Conservation (phyloP, 805 yeast species). For the Nakazawaea ernobii region DNA sequence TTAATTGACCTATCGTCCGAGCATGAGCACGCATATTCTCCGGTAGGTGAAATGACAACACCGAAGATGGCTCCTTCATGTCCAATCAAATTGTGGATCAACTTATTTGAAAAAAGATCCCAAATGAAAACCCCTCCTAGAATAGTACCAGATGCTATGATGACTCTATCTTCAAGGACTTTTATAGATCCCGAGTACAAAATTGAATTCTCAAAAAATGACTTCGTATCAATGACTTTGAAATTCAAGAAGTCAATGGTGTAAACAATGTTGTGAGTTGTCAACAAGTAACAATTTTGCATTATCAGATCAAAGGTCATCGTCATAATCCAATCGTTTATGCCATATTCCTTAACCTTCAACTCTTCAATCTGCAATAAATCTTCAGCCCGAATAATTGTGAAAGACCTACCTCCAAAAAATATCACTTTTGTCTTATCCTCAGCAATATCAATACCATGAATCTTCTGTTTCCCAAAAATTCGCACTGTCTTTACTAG, state of each 20-base stretch:
- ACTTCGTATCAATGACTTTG: constrained; percentile 24
- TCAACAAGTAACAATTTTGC: constrained; percentile 45
- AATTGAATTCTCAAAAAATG: constrained; percentile 70
- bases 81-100: constrained; percentile 53
- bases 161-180: constrained; percentile 36
- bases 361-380: constrained; percentile 18
- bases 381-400: constrained; percentile 31
- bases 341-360: constrained; percentile 36
- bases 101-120: constrained; percentile 41
- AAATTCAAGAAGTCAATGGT: constrained; percentile 24
- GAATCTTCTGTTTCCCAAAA: constrained; percentile 74
- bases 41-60: constrained; percentile 55
- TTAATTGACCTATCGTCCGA: constrained; percentile 92
- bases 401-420: constrained; percentile 72
- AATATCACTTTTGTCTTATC: constrained; percentile 31
- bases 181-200: constrained; percentile 81
- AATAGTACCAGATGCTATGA: constrained; percentile 88
- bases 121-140: constrained; percentile 83
- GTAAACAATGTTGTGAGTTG: constrained; percentile 73
- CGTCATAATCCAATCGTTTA: constrained; percentile 78
- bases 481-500: constrained; percentile 37
- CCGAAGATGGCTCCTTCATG: constrained; percentile 94
- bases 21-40: constrained; percentile 62
- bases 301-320: constrained; percentile 42
- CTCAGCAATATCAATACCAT: constrained; percentile 49